A percentile compares a stretch with the other conserved stretches of the same genome.
Evolutionary conservation across 108 stramenopile species (phyloP).

Genomic region (Fistulifera pelliculosa): DNA sequence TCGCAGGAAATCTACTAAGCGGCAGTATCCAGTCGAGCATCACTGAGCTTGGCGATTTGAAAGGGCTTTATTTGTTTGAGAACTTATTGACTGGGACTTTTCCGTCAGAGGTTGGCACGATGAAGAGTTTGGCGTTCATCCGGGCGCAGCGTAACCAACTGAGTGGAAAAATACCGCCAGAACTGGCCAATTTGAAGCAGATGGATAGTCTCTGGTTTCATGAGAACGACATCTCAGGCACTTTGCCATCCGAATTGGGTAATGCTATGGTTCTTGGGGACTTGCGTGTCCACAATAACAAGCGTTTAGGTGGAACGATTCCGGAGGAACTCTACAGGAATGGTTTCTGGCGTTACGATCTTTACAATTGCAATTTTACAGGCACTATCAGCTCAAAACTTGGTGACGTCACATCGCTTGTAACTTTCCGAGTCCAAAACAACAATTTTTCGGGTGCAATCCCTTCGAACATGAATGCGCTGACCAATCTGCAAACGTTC

Average conservation of each 20-base stretch:
- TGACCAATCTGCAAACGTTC: slow-evolving; percentile 38
- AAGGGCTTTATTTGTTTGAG: neutral
- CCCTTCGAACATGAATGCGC: slow-evolving; percentile 34
- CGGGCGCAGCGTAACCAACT: neutral
- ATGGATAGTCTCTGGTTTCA: slow-evolving; percentile 44
- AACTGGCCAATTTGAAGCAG: slow-evolving; percentile 30
- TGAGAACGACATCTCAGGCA: slow-evolving; percentile 36
- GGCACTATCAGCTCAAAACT: slow-evolving; percentile 13
- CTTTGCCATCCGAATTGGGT: slow-evolving; percentile 40
- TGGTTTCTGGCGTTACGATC: slow-evolving; percentile 1
- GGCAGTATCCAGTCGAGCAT: neutral
- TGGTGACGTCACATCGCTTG: slow-evolving; percentile 2
- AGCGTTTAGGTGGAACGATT: neutral
- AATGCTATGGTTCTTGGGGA: neutral
- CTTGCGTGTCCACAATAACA: slow-evolving; percentile 2
- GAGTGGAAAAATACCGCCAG: slow-evolving; percentile 32
- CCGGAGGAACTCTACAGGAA: neutral
- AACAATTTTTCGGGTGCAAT: slow-evolving; percentile 43
- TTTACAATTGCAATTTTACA: slow-evolving; percentile 13
- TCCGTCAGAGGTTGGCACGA: neutral
- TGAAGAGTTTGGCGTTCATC: slow-evolving; percentile 4
- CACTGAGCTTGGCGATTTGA: neutral
- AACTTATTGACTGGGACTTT: slow-evolving; percentile 1
- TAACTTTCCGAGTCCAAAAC: slow-evolving; percentile 11
- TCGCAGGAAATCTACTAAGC: neutral